These are phyloP conservation scores for Senna siamea DNA, from an alignment of 306 rosid species.

Conservation along the genomic window DNA sequence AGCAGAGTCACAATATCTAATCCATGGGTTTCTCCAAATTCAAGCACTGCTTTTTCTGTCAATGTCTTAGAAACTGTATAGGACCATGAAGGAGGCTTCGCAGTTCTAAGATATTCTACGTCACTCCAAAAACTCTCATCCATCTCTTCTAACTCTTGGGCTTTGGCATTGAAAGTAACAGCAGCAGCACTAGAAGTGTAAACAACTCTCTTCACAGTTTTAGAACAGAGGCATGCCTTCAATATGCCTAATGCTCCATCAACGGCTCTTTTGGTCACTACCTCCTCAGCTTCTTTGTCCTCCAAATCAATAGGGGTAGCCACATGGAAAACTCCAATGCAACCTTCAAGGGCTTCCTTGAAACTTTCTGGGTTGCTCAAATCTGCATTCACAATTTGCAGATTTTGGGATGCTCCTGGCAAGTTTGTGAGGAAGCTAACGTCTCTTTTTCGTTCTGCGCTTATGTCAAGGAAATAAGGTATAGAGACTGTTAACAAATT, in stretches of 20 bases:
- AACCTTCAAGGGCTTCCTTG: slow-evolving; percentile 42
- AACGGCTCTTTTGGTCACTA: slow-evolving; percentile 31
- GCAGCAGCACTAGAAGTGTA: slow-evolving; percentile 48
- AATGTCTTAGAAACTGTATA: slow-evolving; percentile 48
- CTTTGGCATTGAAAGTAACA: slow-evolving; percentile 3
- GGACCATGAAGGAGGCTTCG: background rate
- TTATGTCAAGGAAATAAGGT: too few species aligned
- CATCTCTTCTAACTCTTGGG: background rate
- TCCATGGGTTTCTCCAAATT: slow-evolving; percentile 41
- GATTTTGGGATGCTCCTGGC: slow-evolving; percentile 46
- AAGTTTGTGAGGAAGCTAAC: slow-evolving; percentile 40
- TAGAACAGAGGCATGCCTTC: slow-evolving; percentile 31
- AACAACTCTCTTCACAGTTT: slow-evolving; percentile 48
- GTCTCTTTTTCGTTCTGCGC: slow-evolving; percentile 36
- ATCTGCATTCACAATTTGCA: slow-evolving; percentile 48
- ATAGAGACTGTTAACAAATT: too few species aligned
- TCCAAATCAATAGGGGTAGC: slow-evolving; percentile 34
- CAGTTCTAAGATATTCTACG: slow-evolving; percentile 15
- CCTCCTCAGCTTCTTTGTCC: slow-evolving; percentile 36
- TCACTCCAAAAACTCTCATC: slow-evolving; percentile 55
- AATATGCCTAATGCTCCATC: slow-evolving; percentile 47
- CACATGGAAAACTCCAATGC: slow-evolving; percentile 47
- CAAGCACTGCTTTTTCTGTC: slow-evolving; percentile 48
- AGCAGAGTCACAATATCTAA: background rate
- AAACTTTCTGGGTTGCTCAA: slow-evolving; percentile 44